phyloP scores from a whole-genome alignment of 2,329 filamentous ascomycete species.

The Lizonia empirigonia region DNA sequence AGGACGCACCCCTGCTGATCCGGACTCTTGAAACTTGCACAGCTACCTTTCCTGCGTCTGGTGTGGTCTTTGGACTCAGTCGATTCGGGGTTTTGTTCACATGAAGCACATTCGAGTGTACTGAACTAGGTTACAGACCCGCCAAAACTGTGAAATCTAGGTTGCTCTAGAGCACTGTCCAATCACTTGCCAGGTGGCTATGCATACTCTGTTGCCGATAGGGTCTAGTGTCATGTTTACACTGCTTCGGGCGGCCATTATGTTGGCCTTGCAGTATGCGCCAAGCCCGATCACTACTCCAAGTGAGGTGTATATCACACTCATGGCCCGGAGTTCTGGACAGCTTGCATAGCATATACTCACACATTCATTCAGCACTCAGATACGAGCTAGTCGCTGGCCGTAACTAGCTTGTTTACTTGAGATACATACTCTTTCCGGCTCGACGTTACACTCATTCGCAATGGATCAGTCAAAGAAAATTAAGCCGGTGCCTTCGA shows the following conservation, averaged over 20 bases:
- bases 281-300: constrained; percentile 27
- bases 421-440: neutral
- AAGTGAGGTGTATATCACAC: constrained; percentile 34
- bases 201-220: constrained; percentile 25
- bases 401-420: neutral
- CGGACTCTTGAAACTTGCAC: constrained; percentile 38
- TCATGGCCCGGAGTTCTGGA: constrained; percentile 25
- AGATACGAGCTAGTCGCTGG: neutral
- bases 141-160: constrained; percentile 20
- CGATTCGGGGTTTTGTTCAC: constrained; percentile 19
- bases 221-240: constrained; percentile 24
- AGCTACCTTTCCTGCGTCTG: constrained; percentile 29
- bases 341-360: constrained; percentile 10
- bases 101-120: constrained; percentile 22
- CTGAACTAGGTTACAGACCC: constrained; percentile 22
- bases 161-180: constrained; percentile 18
- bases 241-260: constrained; percentile 34
- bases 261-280: constrained; percentile 25
- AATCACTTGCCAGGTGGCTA: constrained; percentile 23
- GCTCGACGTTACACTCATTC: neutral
- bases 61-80: constrained; percentile 21
- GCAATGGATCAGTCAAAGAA: constrained; percentile 27
- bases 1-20: constrained; percentile 33
- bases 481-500: constrained; percentile 20
- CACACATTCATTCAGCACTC: constrained; percentile 6